Evolutionary conservation across 2,329 filamentous ascomycete species (phyloP), one percentile per base, ranked within the genome.

Genomic region (Emydomyces testavorans): DNA sequence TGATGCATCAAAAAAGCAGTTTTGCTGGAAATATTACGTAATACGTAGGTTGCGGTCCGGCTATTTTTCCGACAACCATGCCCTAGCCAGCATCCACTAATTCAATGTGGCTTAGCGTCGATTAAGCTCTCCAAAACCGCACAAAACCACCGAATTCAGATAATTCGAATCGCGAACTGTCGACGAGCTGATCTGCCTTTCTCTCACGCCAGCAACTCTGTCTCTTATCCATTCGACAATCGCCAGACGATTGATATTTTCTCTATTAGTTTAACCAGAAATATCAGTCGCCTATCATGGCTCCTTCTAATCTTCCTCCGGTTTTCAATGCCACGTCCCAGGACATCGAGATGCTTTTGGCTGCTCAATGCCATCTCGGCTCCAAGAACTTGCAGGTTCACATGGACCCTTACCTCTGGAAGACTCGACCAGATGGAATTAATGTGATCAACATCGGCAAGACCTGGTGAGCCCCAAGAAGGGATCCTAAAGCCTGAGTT

Each of bases 331-430:
- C 92, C 68, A 96, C 92, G 66, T 83, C 82, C 69, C 82, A 93
- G 78, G 92, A 98, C 78, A 93, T 98, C 76, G 92, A 98, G 85
- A 92, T 89, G 85, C 87, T 98, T 69, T 85, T 98, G 65, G 85
- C 89, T 68, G 89, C 93, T 66, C 89, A 96, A 77, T 81, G 78
- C 75, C 93, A 98, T 76, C 81, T 96, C 64, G 92, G 92, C 66
- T 87, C 83, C 75, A 96, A 96, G 86, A 98, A 98, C 82, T 73
- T 98, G 65, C 92, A 96, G 80, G 86, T 93, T 70, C 89, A 96
- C 79, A 96, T 95, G 88, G 87, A 94, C 76, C 85, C 88, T 62
- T 98, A 98, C 80, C 83, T 98, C 68, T 98, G 90, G 90, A 98
- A 98, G 85, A 94, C 88, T 71, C 86, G 92, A 69, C 83, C 87